Evolutionary conservation across 345 rosid species (phyloP).

Genomic region (Luvunga scandens): DNA sequence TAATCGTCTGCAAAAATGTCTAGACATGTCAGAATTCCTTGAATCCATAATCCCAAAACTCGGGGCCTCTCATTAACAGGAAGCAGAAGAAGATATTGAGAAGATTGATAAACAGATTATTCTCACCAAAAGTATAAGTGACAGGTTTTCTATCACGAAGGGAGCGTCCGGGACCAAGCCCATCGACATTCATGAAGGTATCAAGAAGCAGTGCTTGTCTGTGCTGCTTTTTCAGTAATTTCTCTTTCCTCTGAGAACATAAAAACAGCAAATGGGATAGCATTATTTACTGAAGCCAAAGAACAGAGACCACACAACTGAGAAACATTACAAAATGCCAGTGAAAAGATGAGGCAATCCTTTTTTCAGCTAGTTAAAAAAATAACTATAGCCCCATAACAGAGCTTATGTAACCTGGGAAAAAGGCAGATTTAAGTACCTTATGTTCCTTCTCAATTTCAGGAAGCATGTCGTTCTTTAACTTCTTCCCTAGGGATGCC

Average conservation of each 20-base stretch:
- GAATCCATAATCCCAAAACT: background rate
- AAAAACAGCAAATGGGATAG: constrained; percentile 12
- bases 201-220: constrained; percentile 88
- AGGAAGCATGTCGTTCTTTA: constrained; percentile 89
- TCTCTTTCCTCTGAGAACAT: constrained; percentile 71
- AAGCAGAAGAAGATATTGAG: constrained; percentile 1
- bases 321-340: background rate
- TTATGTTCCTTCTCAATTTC: constrained; percentile 96
- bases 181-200: constrained; percentile 63
- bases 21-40: constrained; percentile 9
- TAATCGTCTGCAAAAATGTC: constrained; percentile 81
- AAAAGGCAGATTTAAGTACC: constrained; percentile 42
- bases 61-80: background rate
- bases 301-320: background rate
- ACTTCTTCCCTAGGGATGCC: constrained; percentile 82
- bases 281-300: background rate
- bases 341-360: background rate
- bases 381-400: background rate
- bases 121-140: constrained; percentile 89
- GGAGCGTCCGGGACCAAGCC: constrained; percentile 79
- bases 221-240: constrained; percentile 83
- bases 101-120: background rate
- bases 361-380: background rate
- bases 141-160: constrained; percentile 96
- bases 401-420: too few relatives aligned